Conservation (phyloP, 176 grass and related monocot species). For the Ananas comosus region DNA sequence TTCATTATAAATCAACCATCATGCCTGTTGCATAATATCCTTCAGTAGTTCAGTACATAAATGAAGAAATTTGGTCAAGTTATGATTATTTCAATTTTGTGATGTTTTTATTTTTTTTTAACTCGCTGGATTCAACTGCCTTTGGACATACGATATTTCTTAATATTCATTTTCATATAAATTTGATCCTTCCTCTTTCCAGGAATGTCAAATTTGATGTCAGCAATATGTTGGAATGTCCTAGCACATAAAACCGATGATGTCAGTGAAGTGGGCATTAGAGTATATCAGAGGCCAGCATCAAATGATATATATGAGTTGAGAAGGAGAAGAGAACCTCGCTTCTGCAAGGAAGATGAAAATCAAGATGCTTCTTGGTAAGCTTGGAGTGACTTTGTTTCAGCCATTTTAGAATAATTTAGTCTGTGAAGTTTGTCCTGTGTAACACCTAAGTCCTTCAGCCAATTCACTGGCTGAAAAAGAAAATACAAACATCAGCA, state of each 20-base stretch:
- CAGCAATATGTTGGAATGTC: conserved; percentile 68
- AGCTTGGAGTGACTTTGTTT: conserved; percentile 4
- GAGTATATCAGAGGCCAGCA: conserved; percentile 89
- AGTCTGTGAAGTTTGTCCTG: conserved; percentile 11
- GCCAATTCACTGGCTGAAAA: too few species aligned
- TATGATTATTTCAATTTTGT: conserved; percentile 7
- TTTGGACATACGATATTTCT: too few species aligned
- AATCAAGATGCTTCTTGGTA: conserved; percentile 78
- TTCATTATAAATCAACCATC: too few species aligned
- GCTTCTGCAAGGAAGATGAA: conserved; percentile 81
- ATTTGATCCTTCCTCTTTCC: background rate
- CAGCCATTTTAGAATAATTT: conserved; percentile 7
- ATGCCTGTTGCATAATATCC: background rate
- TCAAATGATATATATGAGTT: conserved; percentile 80
- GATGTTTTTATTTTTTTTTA: background rate
- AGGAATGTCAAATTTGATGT: conserved; percentile 82
- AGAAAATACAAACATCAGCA: too few species aligned
- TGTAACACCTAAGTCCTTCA: background rate
- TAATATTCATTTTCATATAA: background rate
- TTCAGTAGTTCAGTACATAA: conserved; percentile 4
- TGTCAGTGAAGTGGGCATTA: conserved; percentile 66
- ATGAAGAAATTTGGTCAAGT: background rate
- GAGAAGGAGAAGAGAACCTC: conserved; percentile 68
- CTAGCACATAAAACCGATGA: conserved; percentile 79
- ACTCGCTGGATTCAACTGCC: too few species aligned